Evolutionary conservation across 768 basidiomycete genomes (phyloP), one percentile per base, ranked within the genome.

Genomic region (Roridomyces roridus): DNA sequence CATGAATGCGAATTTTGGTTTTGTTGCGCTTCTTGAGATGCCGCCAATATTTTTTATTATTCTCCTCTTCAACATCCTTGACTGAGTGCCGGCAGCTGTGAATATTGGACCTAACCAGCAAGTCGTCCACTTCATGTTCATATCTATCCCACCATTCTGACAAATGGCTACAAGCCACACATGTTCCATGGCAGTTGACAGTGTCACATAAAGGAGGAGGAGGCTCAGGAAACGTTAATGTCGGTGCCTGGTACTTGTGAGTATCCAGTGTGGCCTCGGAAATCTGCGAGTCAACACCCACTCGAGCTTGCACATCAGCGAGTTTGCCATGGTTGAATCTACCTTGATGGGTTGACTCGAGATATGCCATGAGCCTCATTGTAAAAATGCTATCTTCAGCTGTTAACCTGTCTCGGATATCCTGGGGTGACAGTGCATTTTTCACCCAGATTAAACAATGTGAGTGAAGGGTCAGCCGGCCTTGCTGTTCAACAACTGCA

Each of bases 401-500:
- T 43, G 59, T 18, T 0, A 66, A 20, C 12, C 25, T 28, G 15
- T 64, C 59, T 1, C 64, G 23, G 10, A 65, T 65, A 34, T 67
- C 52, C 28, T 65, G 59, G 14, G 62, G 62, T 1, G 65, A 49
- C 15, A 58, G 6, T 6, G 42, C 40, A 1, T 54, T 55, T 5
- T 10, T 29, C 0, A 73, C 51, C 72, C 72, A 73, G 2, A 72
- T 5, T 2, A 72, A 37, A 35, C 64, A 8, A 42, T 70, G 71
- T 6, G 68, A 35, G 51, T 73, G 72, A 14, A 73, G 50, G 2
- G 70, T 69, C 6, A 68, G 37, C 3, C 67, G 53, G 4, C 68
- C 70, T 63, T 73, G 71, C 15, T 65, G 52, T 40, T 73, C 71
- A 4, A 72, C 70, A 2, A 68, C 69, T 6, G 67, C 72, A 62